Evolutionary conservation across 768 basidiomycete species (phyloP), one percentile per base, ranked within the genome.

Genomic region (Naganishia antarctica): DNA sequence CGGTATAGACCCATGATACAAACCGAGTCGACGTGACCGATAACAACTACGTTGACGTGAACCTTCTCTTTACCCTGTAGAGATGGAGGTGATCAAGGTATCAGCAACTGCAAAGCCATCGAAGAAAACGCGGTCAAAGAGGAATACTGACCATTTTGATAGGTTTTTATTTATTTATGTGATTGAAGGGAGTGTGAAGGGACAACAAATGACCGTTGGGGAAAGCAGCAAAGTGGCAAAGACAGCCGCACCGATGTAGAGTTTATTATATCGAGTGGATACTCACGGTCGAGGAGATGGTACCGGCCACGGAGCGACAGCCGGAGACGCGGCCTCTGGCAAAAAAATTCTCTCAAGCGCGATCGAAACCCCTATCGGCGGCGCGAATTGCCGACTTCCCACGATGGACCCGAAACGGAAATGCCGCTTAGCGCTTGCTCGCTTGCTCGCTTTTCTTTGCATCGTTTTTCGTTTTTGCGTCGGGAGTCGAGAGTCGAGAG

Each of bases 11-110:
- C 48, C 49, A 18, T 68, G 70, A 62, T 47, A 66, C 51, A 64
- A 69, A 60, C 61, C 6, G 29, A 44, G n/a, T 44, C 43, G 4
- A 47, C 44, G 25, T 67, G 50, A 13, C 48, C 23, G n/a, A 44
- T 68, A 45, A 57, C 21, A 37, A 63, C 70, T 32, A 48, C 60
- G 86, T 94, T 94, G 84, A 96, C 86, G 86, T 96, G 91, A 74
- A 73, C 81, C 84, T 92, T 92, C 71, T 92, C 91, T 84, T 92
- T 92, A 87, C 90, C 91, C 91, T 46, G 46, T 13, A n/a, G 61
- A 11, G 9, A 26, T n/a, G 29, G 18, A 47, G 12, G 48, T 2
- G 29, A 37, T 15, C n/a, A n/a, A n/a, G 32, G 45, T 43, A 49
- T 21, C 48, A 34, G 23, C 32, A 21, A 8, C 8, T 32, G 50